phyloP scores from a whole-genome alignment of 2,329 filamentous ascomycete species.

The Coniella vitis region DNA sequence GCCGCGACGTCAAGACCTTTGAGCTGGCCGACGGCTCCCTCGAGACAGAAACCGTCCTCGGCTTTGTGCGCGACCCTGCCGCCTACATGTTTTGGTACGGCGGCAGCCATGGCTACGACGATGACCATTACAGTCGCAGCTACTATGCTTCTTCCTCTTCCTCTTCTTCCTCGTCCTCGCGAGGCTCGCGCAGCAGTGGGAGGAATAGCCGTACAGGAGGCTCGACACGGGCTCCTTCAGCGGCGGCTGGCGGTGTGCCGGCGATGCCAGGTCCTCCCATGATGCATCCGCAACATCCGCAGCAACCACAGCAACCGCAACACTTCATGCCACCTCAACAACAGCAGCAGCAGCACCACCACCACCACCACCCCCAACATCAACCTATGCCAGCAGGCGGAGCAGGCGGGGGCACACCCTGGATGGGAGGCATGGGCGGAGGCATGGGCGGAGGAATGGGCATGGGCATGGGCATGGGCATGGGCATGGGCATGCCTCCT shows the following conservation, averaged over 20 bases:
- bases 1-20: conserved; percentile 11
- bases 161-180: not conserved
- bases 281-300: not conserved
- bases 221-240: conserved; percentile 2
- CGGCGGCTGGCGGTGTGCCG: conserved; percentile 7
- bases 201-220: conserved; percentile 1
- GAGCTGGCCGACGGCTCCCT: conserved; percentile 14
- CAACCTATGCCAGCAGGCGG: not conserved
- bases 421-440: not conserved
- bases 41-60: conserved; percentile 6
- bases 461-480: not conserved
- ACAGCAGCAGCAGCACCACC: too few relatives aligned
- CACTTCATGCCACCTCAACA: too few relatives aligned
- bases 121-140: conserved; percentile 8
- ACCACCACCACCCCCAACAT: not conserved
- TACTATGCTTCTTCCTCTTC: not conserved
- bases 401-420: not conserved
- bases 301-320: too few relatives aligned
- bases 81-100: conserved; percentile 6
- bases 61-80: conserved; percentile 15
- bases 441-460: not conserved
- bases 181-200: conserved; percentile 12
- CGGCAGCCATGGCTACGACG: not conserved
- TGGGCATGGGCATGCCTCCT: conserved; percentile 1
- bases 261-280: conserved; percentile 8